These are phyloP conservation scores for Lactarius vividus DNA, from an alignment of 768 basidiomycete genomes.

Conservation along the genomic window DNA sequence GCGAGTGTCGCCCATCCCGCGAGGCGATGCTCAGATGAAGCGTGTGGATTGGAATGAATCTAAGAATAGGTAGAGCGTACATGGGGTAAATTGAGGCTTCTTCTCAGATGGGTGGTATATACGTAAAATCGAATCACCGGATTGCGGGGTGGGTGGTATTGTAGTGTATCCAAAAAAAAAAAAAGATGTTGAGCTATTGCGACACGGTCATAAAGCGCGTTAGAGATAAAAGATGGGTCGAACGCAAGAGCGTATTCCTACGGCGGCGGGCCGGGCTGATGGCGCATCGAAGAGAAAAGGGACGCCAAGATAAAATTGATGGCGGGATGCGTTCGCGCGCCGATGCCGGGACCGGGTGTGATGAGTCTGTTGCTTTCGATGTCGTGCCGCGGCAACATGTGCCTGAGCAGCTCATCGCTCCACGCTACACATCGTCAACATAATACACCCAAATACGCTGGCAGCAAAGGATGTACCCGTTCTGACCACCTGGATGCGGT, in stretches of 20 bases:
- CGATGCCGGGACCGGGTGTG: background rate
- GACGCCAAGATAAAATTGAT: constrained; percentile 1
- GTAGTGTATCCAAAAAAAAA: too few species aligned
- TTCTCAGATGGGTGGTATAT: background rate
- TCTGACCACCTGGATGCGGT: background rate
- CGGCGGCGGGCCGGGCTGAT: background rate
- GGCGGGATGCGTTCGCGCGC: background rate
- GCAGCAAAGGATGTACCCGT: background rate
- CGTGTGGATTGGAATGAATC: background rate
- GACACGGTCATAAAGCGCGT: background rate
- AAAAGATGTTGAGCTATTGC: background rate
- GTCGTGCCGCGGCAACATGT: constrained; percentile 10
- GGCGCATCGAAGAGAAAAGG: background rate
- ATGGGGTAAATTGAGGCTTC: background rate
- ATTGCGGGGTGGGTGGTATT: background rate
- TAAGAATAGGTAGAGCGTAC: background rate
- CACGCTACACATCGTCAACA: background rate
- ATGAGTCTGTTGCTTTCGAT: background rate
- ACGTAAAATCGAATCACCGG: background rate
- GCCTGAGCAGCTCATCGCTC: constrained; percentile 9
- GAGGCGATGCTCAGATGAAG: background rate
- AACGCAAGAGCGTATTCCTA: background rate
- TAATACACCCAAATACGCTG: background rate
- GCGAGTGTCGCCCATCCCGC: background rate
- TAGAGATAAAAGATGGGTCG: too few species aligned